Base-by-base conservation (phyloP, 1,284 basidiomycete genomes). In the Ustilago esculenta region DNA sequence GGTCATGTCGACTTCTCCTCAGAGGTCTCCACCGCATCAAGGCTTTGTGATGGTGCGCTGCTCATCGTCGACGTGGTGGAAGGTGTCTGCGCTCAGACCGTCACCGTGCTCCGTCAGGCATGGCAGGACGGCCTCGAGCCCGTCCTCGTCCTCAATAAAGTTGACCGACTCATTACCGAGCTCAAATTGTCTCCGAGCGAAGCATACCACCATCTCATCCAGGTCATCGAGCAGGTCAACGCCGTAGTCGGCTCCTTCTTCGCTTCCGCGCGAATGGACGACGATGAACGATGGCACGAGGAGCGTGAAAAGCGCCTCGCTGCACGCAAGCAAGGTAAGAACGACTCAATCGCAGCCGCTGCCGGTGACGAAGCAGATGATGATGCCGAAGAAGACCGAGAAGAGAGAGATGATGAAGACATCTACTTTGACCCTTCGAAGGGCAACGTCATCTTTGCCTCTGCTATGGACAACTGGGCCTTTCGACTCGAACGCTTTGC, bases 1-100 rank as follows among this genome's bases (percentile, higher is more conserved):
- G 96, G 96, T 3, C 96, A 99, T 84, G 94, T 98, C 36, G 96
- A 98, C 83, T 99, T 99, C 74, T 95, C 94, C 0, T 92, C 89
- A 55, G 96, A 98, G 81, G 96, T 98, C 0, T 97, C 94, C 0
- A 92, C 92, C 1, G 94, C 95, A 10, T 92, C 92, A 9, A 86
- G 95, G 40, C 82, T 99, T 24, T 97, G 94, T 77, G 96, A 98
- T 81, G 96, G 96, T 21, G 93, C 94, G 5, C 86, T 99, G 7
- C 91, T 98, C 25, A 85, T 99, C n/a, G 92, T 99, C 3, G 96
- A 99, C 82, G 94, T 92, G 1, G 93, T 98, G 5, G 96, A 98
- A 84, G 96, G 96, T 17, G 96, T 99, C 8, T 98, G 94, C 81
- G 98, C 95, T 1, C 95, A 98, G 57, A 98, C 96, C 0, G 92